phyloP scores from a whole-genome alignment of 345 rosid species.

The Populus davidiana region DNA sequence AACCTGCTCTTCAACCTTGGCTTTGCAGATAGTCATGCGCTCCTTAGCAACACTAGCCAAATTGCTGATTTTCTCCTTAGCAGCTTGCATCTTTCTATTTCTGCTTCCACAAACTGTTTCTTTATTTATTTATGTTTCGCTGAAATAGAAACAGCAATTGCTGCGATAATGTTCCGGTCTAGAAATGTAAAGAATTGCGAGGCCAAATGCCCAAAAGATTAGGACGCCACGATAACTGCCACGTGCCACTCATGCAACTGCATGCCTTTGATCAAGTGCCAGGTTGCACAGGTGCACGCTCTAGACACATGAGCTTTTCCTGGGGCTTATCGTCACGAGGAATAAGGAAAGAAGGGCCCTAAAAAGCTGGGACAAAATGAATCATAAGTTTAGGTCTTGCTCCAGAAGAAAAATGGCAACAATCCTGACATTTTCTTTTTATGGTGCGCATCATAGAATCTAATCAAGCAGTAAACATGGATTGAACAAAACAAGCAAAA shows the following conservation, averaged over 20 bases:
- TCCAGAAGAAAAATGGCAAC: not conserved
- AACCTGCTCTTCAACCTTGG: conserved; percentile 60
- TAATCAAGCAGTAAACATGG: not conserved
- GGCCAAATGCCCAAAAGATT: not conserved
- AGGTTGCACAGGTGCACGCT: not conserved
- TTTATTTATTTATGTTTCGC: not conserved
- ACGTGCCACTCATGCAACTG: conserved; percentile 12
- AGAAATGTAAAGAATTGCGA: not conserved
- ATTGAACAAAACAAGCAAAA: too few relatives aligned
- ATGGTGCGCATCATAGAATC: not conserved
- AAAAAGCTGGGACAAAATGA: too few relatives aligned
- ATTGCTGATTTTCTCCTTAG: conserved; percentile 58
- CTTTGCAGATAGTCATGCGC: conserved; percentile 43
- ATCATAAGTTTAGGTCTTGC: too few relatives aligned
- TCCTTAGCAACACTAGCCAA: conserved; percentile 65
- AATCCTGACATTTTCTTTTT: not conserved
- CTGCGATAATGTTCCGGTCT: not conserved
- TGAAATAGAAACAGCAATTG: not conserved
- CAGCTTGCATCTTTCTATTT: conserved; percentile 45
- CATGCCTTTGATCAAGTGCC: conserved; percentile 7
- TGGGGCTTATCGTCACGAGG: not conserved
- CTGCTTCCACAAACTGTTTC: not conserved
- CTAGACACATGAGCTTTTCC: not conserved
- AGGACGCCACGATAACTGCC: conserved; percentile 6
- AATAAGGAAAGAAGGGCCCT: not conserved